Evolutionary conservation across 2,329 filamentous ascomycete genomes (phyloP).

Genomic region (Colletotrichum tropicicola): DNA sequence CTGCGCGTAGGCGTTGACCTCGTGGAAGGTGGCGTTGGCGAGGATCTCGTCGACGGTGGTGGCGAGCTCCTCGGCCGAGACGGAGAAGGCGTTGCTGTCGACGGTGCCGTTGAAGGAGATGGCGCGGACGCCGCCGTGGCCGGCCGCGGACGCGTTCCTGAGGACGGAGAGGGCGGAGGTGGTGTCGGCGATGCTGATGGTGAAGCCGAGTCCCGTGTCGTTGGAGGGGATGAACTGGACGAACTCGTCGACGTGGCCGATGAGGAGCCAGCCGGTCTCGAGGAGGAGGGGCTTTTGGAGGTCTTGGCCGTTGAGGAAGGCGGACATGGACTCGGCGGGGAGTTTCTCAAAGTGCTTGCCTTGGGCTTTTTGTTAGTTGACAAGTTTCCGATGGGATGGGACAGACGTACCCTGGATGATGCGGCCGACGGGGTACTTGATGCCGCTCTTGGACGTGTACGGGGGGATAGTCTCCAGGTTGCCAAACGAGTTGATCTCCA

Average conservation of each 20-base stretch:
- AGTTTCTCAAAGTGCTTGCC: conserved; percentile 18
- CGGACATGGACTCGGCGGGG: conserved; percentile 39
- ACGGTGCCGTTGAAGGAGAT: background rate
- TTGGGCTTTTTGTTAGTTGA: background rate
- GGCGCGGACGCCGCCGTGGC: conserved; percentile 33
- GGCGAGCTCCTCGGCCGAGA: background rate
- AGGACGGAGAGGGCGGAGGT: conserved; percentile 36
- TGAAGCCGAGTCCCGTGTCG: conserved; percentile 31
- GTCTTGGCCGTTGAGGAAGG: conserved; percentile 43
- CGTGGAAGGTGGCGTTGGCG: conserved; percentile 13
- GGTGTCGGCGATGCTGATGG: conserved; percentile 35
- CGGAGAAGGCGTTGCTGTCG: background rate
- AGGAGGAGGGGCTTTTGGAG: conserved; percentile 44
- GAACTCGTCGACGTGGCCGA: conserved; percentile 46
- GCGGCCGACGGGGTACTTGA: background rate
- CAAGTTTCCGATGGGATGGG: too few relatives aligned
- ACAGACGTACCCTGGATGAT: background rate
- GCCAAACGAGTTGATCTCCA: conserved; percentile 41
- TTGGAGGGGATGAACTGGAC: conserved; percentile 41
- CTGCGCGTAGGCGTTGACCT: conserved; percentile 13
- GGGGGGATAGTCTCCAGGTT: conserved; percentile 51
- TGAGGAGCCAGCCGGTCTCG: conserved; percentile 41
- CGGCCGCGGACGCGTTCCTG: conserved; percentile 29
- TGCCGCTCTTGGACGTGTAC: conserved; percentile 4
- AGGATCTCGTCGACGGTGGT: conserved; percentile 29